These are phyloP conservation scores for Colletotrichum tropicale DNA, from an alignment of 2,329 filamentous ascomycete genomes.

Conservation along the genomic window DNA sequence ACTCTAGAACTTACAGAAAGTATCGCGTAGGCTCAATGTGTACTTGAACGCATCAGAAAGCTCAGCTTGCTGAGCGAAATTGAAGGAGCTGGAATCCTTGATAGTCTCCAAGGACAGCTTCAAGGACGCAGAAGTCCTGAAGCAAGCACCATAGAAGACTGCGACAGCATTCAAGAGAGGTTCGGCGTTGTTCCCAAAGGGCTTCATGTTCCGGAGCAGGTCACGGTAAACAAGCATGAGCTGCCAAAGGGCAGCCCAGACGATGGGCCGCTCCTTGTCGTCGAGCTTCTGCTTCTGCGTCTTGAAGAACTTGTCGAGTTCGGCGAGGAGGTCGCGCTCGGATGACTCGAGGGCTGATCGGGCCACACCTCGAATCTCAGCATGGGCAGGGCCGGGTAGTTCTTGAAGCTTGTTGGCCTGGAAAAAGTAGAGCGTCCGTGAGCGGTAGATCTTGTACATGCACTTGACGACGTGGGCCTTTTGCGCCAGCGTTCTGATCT, in stretches of 20 bases:
- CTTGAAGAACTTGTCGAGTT: constrained; percentile 41
- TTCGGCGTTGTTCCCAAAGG: background rate
- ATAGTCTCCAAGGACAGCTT: background rate
- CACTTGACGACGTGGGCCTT: constrained; percentile 52
- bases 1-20: background rate
- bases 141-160: background rate
- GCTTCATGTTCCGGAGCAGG: constrained; percentile 28
- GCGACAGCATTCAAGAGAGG: background rate
- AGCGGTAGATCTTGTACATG: constrained; percentile 55
- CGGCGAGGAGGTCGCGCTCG: constrained; percentile 44
- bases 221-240: constrained; percentile 54
- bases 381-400: constrained; percentile 43
- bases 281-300: background rate
- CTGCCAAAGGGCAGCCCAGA: constrained; percentile 56
- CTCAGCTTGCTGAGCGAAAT: background rate
- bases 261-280: constrained; percentile 42
- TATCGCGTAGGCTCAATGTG: background rate
- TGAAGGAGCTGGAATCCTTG: no score
- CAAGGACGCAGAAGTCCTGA: background rate
- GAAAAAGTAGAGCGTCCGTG: constrained; percentile 36
- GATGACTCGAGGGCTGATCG: constrained; percentile 38
- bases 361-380: constrained; percentile 43
- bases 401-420: background rate
- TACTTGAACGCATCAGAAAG: background rate
- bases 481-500: constrained; percentile 36